These are phyloP conservation scores for Penicillium sp. DNA, from an alignment of 2,329 filamentous ascomycete genomes.

Conservation along the genomic window DNA sequence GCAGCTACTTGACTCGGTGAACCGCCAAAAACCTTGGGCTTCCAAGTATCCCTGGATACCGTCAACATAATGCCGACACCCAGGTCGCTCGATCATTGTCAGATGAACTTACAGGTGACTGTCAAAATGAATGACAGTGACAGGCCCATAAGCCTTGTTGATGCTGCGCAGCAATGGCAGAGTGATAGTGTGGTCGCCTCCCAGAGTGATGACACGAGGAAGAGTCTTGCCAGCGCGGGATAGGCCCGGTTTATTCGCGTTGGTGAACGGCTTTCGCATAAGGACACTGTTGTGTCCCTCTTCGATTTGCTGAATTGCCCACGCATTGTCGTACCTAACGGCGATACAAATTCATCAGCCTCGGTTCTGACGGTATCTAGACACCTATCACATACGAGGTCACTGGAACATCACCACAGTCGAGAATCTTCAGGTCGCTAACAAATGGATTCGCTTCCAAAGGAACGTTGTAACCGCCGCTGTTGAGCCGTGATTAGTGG, in stretches of 20 bases:
- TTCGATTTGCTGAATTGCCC: constrained; percentile 77
- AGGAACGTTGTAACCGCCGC: constrained; percentile 81
- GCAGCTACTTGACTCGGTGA: constrained; percentile 67
- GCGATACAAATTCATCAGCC: background rate
- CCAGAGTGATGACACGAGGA: constrained; percentile 71
- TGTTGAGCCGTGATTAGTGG: constrained; percentile 32
- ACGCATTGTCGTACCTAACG: constrained; percentile 67
- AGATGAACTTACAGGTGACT: constrained; percentile 45
- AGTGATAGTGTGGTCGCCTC: constrained; percentile 43
- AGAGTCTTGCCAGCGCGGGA: constrained; percentile 69
- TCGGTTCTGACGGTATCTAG: background rate
- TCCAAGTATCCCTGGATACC: constrained; percentile 52
- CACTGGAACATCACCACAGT: constrained; percentile 79
- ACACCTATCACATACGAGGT: constrained; percentile 48
- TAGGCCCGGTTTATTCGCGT: constrained; percentile 60
- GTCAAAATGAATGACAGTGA: constrained; percentile 60
- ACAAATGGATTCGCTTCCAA: constrained; percentile 74
- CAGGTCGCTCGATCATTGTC: background rate
- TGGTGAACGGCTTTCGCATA: constrained; percentile 63
- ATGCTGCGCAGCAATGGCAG: constrained; percentile 51
- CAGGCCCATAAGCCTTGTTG: constrained; percentile 61
- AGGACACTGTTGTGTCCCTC: constrained; percentile 74
- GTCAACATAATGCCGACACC: background rate
- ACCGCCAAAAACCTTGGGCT: constrained; percentile 80
- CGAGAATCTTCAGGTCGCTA: constrained; percentile 71